Conservation (phyloP, 2,329 filamentous ascomycete genomes). For the Calonectria pauciramosa region DNA sequence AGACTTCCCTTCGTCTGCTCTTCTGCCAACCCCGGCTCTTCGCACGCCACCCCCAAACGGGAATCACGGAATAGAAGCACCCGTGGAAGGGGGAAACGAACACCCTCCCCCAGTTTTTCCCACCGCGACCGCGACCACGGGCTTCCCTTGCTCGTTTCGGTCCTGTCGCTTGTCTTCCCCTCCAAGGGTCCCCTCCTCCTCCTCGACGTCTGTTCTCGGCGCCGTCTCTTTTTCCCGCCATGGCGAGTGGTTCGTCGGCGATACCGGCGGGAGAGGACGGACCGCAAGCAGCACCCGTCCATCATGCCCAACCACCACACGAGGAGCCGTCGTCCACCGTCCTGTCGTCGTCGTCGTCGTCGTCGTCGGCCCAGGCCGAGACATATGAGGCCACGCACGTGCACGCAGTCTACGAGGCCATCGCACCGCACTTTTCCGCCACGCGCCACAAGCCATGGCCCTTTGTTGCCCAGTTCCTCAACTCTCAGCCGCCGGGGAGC, state of each 20-base stretch:
- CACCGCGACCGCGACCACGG: background rate
- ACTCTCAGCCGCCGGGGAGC: conserved; percentile 74
- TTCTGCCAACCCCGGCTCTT: background rate
- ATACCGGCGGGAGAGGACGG: conserved; percentile 37
- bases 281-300: conserved; percentile 30
- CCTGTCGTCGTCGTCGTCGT: conserved; percentile 29
- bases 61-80: conserved; percentile 22
- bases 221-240: conserved; percentile 25
- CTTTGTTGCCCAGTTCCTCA: conserved; percentile 85
- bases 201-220: background rate
- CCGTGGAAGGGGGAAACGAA: conserved; percentile 6
- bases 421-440: conserved; percentile 86
- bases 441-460: conserved; percentile 92
- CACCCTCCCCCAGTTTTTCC: background rate
- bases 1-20: conserved; percentile 17
- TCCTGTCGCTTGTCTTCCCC: background rate
- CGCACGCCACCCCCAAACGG: conserved; percentile 12
- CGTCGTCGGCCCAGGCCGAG: conserved; percentile 51
- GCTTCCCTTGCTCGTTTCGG: background rate
- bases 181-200: background rate
- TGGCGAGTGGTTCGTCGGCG: conserved; percentile 44
- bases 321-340: conserved; percentile 13
- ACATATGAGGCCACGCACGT: conserved; percentile 89
- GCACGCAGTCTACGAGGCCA: conserved; percentile 90
- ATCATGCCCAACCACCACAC: conserved; percentile 31